Evolutionary conservation across 169 alveolate genomes (phyloP).

Genomic region (Babesia bovis): DNA sequence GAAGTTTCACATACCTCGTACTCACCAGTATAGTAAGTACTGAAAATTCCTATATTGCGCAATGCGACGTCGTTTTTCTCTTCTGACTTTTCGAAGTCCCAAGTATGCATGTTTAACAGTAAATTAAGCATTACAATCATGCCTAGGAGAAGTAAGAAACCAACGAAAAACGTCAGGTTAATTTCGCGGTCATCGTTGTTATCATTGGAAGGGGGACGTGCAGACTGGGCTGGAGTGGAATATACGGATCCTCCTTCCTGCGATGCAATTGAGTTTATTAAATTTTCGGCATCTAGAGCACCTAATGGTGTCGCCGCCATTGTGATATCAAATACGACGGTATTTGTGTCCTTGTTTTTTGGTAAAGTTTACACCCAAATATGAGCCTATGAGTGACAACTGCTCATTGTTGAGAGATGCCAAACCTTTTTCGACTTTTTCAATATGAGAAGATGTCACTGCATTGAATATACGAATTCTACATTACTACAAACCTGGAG

Average conservation of each 20-base stretch:
- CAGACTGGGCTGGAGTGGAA: background rate
- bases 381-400: constrained; percentile 30
- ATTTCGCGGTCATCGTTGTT: constrained; percentile 1
- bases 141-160: constrained; percentile 5
- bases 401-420: constrained; percentile 15
- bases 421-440: constrained; percentile 30
- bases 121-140: constrained; percentile 10
- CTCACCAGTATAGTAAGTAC: constrained; percentile 55
- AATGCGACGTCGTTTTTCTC: background rate
- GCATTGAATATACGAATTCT: background rate
- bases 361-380: constrained; percentile 38
- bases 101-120: constrained; percentile 1
- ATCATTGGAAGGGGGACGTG: background rate
- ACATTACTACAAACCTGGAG: background rate
- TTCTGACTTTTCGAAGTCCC: background rate
- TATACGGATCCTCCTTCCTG: background rate
- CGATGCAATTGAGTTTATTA: constrained; percentile 2
- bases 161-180: constrained; percentile 9
- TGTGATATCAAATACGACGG: constrained; percentile 15
- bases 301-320: constrained; percentile 12
- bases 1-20: constrained; percentile 45
- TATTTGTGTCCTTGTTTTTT: background rate
- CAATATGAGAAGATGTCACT: constrained; percentile 22
- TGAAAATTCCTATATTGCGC: background rate
- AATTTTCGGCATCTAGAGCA: background rate